Conservation (phyloP, 805 yeast species). For the Candida caryicola region DNA sequence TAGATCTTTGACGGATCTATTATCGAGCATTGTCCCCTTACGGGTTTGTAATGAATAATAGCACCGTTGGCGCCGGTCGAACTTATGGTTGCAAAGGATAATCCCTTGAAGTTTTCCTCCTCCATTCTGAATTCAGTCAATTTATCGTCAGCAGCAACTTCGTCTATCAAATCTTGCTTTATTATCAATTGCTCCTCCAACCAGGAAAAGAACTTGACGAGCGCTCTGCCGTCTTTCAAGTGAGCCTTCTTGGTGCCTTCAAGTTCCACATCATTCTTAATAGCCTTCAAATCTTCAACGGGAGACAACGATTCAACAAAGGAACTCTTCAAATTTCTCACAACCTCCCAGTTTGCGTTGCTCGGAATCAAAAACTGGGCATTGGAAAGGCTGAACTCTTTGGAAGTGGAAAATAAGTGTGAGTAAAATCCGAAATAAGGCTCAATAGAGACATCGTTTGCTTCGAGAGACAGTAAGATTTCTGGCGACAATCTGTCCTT, state of each 20-base stretch:
- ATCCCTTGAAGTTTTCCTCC: constrained; percentile 54
- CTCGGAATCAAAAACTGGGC: constrained; percentile 31
- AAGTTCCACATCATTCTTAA: constrained; percentile 50
- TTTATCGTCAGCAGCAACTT: constrained; percentile 57
- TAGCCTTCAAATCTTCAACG: constrained; percentile 49
- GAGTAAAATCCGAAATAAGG: constrained; percentile 48
- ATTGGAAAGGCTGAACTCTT: constrained; percentile 28
- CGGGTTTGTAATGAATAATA: constrained; percentile 70
- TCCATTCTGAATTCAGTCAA: constrained; percentile 33
- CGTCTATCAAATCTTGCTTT: constrained; percentile 45
- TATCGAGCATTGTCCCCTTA: constrained; percentile 36
- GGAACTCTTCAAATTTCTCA: constrained; percentile 30
- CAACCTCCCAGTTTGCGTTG: constrained; percentile 40
- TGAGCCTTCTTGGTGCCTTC: constrained; percentile 52
- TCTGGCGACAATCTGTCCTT: constrained; percentile 35
- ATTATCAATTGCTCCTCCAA: constrained; percentile 50
- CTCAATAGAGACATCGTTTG: constrained; percentile 28
- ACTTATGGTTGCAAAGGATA: constrained; percentile 71
- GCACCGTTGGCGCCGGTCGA: constrained; percentile 78
- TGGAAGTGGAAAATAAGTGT: constrained; percentile 38
- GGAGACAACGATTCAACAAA: constrained; percentile 34
- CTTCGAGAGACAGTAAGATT: constrained; percentile 23
- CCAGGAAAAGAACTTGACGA: constrained; percentile 56
- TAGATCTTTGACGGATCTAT: constrained; percentile 54
- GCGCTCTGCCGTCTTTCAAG: constrained; percentile 57